A percentile compares a stretch with the other conserved stretches of the same genome.
Conservation (phyloP, 768 basidiomycete genomes). For the Nidularia pulvinata region DNA sequence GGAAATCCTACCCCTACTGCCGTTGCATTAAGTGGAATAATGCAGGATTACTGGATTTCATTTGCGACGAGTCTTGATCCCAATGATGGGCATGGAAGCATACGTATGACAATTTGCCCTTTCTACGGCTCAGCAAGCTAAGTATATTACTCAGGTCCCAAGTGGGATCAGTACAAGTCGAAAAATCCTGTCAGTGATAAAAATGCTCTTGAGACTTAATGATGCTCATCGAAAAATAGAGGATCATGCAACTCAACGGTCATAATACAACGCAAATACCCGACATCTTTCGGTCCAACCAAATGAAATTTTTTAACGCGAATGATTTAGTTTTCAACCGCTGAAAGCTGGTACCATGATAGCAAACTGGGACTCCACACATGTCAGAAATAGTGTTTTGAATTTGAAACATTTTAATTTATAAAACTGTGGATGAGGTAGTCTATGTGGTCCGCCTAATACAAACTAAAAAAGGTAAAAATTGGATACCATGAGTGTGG, state of each 20-base stretch:
- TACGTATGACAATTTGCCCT: constrained; percentile 1
- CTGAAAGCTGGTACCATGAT: background rate
- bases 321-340: background rate
- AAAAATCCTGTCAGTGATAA: background rate
- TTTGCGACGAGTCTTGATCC: constrained; percentile 12
- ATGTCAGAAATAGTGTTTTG: too few relatives aligned
- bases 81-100: constrained; percentile 10
- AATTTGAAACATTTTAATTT: too few relatives aligned
- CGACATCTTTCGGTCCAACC: background rate
- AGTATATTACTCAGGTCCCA: background rate
- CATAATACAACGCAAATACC: background rate
- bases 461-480: too few relatives aligned
- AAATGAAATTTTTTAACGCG: background rate
- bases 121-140: background rate
- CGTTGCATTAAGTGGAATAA: constrained; percentile 5
- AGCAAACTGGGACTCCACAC: background rate
- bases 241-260: background rate
- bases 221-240: background rate
- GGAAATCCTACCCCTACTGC: constrained; percentile 5
- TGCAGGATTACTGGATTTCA: constrained; percentile 18
- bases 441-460: too few relatives aligned
- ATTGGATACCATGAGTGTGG: too few relatives aligned
- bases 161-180: background rate
- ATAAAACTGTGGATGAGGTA: too few relatives aligned
- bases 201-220: background rate